Percentiles rank a stretch among this genome's conserved stretches.
Evolutionary conservation across 805 yeast genomes (phyloP).

Genomic region (Candida schatavii): DNA sequence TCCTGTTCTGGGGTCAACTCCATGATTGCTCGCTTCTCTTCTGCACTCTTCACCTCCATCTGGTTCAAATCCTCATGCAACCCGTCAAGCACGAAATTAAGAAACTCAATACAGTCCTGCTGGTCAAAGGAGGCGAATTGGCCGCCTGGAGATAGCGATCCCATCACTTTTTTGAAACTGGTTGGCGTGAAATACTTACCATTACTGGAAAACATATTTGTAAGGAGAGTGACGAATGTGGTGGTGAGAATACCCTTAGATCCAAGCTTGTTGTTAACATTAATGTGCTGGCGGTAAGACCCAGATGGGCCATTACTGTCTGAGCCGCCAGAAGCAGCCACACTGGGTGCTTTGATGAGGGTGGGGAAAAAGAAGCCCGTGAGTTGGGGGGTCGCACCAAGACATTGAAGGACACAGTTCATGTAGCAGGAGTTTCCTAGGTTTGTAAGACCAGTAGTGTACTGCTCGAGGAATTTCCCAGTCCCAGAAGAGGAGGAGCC

Average conservation of each 20-base stretch:
- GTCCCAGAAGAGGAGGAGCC: not conserved
- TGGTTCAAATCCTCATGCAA: slow-evolving; percentile 85
- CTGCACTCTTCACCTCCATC: slow-evolving; percentile 31
- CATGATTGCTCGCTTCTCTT: slow-evolving; percentile 39
- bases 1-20: slow-evolving; percentile 63
- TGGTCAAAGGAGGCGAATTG: slow-evolving; percentile 68
- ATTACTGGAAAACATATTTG: slow-evolving; percentile 49
- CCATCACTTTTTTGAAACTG: slow-evolving; percentile 64
- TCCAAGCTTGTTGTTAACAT: slow-evolving; percentile 70
- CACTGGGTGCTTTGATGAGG: slow-evolving; percentile 15
- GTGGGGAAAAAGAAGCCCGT: slow-evolving; percentile 54
- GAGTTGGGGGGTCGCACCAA: slow-evolving; percentile 68
- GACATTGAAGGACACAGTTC: slow-evolving; percentile 87
- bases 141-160: slow-evolving; percentile 55
- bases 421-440: slow-evolving; percentile 91
- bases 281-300: slow-evolving; percentile 65
- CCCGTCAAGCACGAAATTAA: slow-evolving; percentile 70
- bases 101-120: slow-evolving; percentile 83
- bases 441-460: slow-evolving; percentile 58
- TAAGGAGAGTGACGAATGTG: slow-evolving; percentile 59
- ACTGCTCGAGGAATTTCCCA: not conserved
- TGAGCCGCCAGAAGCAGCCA: slow-evolving; percentile 9
- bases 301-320: slow-evolving; percentile 30
- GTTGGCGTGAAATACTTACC: slow-evolving; percentile 54
- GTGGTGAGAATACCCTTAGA: slow-evolving; percentile 76